Evolutionary conservation across 768 basidiomycete genomes (phyloP).

Genomic region (Nidularia pulvinata): DNA sequence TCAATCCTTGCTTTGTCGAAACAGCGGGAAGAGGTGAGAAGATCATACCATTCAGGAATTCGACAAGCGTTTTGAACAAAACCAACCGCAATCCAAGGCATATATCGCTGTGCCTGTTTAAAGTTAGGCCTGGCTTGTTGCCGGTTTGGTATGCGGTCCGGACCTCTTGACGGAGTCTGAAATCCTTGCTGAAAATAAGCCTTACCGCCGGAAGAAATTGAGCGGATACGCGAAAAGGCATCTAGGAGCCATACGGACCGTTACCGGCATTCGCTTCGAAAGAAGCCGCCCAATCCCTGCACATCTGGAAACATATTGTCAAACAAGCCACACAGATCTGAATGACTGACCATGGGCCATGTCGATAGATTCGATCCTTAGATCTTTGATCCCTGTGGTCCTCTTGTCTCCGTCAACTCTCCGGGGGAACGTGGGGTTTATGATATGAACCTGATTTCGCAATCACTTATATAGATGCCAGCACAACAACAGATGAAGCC

Average conservation of each 20-base stretch:
- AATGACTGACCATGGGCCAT: not conserved
- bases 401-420: constrained; percentile 34
- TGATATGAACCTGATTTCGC: constrained; percentile 15
- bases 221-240: constrained; percentile 11
- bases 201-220: constrained; percentile 20
- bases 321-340: not conserved
- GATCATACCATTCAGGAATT: not conserved
- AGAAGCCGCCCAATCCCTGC: not conserved
- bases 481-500: not conserved
- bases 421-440: constrained; percentile 27
- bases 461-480: constrained; percentile 15
- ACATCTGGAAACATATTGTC: not conserved
- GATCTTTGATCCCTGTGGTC: constrained; percentile 1
- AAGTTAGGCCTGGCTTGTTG: not conserved
- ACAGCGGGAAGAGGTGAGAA: not conserved
- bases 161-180: constrained; percentile 1
- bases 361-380: not conserved
- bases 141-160: not conserved
- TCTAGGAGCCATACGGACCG: constrained; percentile 4
- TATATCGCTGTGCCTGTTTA: not conserved
- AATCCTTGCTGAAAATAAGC: constrained; percentile 18
- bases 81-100: not conserved
- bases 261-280: not conserved
- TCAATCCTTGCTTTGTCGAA: not conserved
- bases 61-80: not conserved